phyloP scores from a whole-genome alignment of 352 stramenopile genomes.

The Pythium apleroticum region DNA sequence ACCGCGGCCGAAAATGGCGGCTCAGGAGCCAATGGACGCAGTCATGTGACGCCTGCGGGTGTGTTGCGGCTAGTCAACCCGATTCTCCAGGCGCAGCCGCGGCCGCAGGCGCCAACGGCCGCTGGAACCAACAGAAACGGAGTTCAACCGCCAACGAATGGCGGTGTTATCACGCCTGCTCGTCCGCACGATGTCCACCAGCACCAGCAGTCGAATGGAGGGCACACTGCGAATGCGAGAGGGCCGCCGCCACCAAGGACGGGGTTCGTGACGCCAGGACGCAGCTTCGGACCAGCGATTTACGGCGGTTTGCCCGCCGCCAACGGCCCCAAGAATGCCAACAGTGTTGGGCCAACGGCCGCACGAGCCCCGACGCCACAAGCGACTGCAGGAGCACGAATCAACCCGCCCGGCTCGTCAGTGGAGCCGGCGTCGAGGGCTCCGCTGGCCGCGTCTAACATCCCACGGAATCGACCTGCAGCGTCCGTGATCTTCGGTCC shows the following conservation, averaged over 20 bases:
- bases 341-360: background rate
- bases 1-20: background rate
- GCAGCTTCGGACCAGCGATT: background rate
- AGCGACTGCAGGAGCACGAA: background rate
- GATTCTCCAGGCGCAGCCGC: constrained; percentile 8
- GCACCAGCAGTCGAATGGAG: background rate
- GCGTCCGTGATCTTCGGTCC: background rate
- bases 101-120: background rate
- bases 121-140: background rate
- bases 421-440: background rate
- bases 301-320: background rate
- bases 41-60: background rate
- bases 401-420: background rate
- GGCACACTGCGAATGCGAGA: background rate
- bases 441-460: background rate
- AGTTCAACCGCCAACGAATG: background rate
- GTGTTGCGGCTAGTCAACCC: constrained; percentile 5
- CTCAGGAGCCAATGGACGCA: background rate
- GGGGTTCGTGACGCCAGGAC: background rate
- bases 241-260: background rate
- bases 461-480: background rate
- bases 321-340: background rate
- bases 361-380: background rate
- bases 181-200: background rate
- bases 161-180: background rate